A percentile compares a stretch with the other conserved stretches of the same genome.
Conservation (phyloP, 1,284 basidiomycete genomes). For the Papiliotrema flavescens region DNA sequence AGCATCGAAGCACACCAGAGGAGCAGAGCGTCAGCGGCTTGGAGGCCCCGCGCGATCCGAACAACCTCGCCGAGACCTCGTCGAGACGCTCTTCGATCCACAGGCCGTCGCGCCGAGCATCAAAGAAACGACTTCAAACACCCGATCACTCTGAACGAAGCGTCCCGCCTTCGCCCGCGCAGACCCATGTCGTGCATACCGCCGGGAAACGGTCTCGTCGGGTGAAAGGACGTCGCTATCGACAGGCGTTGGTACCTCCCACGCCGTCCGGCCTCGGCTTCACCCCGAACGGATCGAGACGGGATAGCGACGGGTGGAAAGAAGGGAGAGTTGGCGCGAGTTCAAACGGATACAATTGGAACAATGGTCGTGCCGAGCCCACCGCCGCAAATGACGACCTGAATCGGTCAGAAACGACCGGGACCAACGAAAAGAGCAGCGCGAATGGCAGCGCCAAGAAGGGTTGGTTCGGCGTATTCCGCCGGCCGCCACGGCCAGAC, state of each 20-base stretch:
- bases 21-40: not conserved
- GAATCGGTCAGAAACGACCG: constrained; percentile 1
- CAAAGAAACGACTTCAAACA: not conserved
- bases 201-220: constrained; percentile 7
- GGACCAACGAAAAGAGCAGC: constrained; percentile 5
- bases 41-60: not conserved
- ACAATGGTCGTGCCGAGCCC: not conserved
- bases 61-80: not conserved
- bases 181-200: not conserved
- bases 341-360: constrained; percentile 7
- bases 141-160: not conserved
- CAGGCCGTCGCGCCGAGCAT: not conserved
- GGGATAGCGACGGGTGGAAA: constrained; percentile 8
- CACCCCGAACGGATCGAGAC: constrained; percentile 12
- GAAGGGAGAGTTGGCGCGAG: constrained; percentile 4
- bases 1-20: constrained; percentile 2
- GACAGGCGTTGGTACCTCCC: constrained; percentile 27
- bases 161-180: not conserved
- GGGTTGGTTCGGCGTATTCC: not conserved
- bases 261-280: constrained; percentile 36
- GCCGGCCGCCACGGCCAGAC: not conserved
- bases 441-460: constrained; percentile 4
- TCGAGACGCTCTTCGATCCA: not conserved
- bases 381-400: constrained; percentile 11
- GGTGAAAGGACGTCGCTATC: constrained; percentile 13